These are phyloP conservation scores for Xylaria sp. DNA, from an alignment of 2,329 filamentous ascomycete genomes.

Conservation along the genomic window DNA sequence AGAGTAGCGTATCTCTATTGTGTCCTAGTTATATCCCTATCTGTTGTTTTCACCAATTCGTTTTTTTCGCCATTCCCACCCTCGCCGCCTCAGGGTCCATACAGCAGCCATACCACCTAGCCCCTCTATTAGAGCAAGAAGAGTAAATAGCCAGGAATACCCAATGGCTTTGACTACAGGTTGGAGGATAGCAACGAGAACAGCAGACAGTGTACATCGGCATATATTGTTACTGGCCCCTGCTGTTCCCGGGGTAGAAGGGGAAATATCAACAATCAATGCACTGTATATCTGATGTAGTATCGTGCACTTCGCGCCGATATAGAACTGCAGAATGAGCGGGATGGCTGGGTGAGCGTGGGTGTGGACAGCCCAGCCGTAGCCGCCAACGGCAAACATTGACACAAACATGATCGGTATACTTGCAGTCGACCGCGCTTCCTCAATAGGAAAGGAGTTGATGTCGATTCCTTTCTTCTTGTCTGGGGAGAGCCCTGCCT, in stretches of 20 bases:
- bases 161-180: conserved; percentile 48
- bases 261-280: conserved; percentile 41
- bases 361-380: conserved; percentile 43
- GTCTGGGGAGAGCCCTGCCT: conserved; percentile 55
- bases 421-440: conserved; percentile 37
- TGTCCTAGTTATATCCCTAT: too few relatives aligned
- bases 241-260: conserved; percentile 36
- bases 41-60: too few relatives aligned
- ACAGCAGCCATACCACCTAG: conserved; percentile 23
- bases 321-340: conserved; percentile 38
- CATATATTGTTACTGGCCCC: conserved; percentile 35
- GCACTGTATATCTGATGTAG: conserved; percentile 37
- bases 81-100: conserved; percentile 11
- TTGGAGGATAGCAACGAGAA: conserved; percentile 37
- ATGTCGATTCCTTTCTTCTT: conserved; percentile 60
- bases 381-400: conserved; percentile 37
- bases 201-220: conserved; percentile 37
- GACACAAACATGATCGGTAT: conserved; percentile 34
- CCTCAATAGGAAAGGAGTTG: conserved; percentile 48
- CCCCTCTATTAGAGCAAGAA: conserved; percentile 30
- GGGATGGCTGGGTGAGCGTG: conserved; percentile 36
- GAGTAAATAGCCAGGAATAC: conserved; percentile 57
- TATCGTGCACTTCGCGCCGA: conserved; percentile 30
- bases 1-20: too few relatives aligned
- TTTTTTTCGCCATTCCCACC: conserved; percentile 22